A percentile compares a stretch with the other conserved stretches of the same genome.
phyloP scores from a whole-genome alignment of 2,329 filamentous ascomycete genomes.

The Calonectria honghensis region DNA sequence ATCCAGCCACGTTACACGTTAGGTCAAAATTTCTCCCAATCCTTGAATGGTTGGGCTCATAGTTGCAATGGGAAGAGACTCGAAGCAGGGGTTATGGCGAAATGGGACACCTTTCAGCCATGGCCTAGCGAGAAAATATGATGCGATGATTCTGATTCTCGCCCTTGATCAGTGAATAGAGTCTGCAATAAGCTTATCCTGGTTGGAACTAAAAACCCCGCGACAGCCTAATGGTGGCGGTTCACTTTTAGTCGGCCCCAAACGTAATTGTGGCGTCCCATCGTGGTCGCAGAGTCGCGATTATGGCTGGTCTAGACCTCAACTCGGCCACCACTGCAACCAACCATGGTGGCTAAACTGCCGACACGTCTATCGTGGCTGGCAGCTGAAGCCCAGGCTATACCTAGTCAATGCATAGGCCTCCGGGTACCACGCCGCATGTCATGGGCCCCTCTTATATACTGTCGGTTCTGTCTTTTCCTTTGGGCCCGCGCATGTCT shows the following conservation, averaged over 20 bases:
- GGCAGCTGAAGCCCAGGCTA: neutral
- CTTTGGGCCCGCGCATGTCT: neutral
- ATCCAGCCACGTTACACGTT: no score
- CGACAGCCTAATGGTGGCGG: neutral
- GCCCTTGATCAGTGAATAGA: neutral
- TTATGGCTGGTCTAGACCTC: conserved; percentile 4
- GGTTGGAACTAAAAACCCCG: neutral
- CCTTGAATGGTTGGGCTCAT: no score
- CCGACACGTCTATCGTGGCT: neutral
- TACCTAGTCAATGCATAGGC: neutral
- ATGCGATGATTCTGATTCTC: no score
- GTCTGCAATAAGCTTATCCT: conserved; percentile 3
- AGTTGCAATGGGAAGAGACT: no score
- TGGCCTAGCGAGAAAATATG: no score
- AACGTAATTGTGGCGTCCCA: neutral
- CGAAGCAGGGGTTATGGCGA: no score
- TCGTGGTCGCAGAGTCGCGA: neutral
- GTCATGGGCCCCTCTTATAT: no score
- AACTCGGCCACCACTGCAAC: neutral
- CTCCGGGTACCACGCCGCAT: neutral
- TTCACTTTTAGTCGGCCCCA: neutral
- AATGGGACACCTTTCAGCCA: no score
- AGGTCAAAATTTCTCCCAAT: no score
- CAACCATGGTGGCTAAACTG: neutral
- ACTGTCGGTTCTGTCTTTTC: neutral